These are phyloP conservation scores for Mercurialis annua DNA, from an alignment of 345 rosid species.

Conservation along the genomic window DNA sequence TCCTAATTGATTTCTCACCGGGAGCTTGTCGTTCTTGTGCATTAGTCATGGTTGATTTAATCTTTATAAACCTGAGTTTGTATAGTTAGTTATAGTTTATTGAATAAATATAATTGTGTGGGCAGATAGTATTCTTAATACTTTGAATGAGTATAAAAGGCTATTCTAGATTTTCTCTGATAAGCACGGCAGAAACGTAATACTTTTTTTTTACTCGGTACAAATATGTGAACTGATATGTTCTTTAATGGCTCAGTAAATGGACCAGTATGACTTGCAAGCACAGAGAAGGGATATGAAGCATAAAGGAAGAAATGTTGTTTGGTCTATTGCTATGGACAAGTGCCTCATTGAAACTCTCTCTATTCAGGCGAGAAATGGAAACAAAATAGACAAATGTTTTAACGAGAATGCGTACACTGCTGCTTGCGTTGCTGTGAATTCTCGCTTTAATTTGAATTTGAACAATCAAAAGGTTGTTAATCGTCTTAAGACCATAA, in stretches of 20 bases:
- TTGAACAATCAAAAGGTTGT: conserved; percentile 78
- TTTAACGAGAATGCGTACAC: conserved; percentile 76
- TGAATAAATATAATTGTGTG: not conserved
- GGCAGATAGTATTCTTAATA: not conserved
- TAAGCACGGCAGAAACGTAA: too few relatives aligned
- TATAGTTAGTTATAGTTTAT: not conserved
- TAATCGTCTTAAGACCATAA: conserved; percentile 84
- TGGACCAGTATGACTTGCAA: conserved; percentile 64
- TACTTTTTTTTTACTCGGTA: not conserved
- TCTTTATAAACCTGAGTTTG: not conserved
- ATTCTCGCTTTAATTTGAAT: conserved; percentile 59
- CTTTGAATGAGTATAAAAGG: not conserved
- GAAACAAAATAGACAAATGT: conserved; percentile 78
- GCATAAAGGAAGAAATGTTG: conserved; percentile 84
- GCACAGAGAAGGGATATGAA: conserved; percentile 62
- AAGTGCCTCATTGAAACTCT: conserved; percentile 84
- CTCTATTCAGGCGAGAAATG: conserved; percentile 72
- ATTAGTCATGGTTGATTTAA: not conserved
- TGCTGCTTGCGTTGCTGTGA: conserved; percentile 74
- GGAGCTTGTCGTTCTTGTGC: not conserved
- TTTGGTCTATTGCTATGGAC: conserved; percentile 88
- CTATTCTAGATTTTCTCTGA: not conserved
- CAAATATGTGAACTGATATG: conserved; percentile 6
- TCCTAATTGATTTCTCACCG: not conserved
- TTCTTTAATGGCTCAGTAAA: conserved; percentile 35